A percentile compares a stretch with the other conserved stretches of the same genome.
Evolutionary conservation across 495 filamentous ascomycete species (phyloP).

Genomic region (Trypethelium eluteriae): DNA sequence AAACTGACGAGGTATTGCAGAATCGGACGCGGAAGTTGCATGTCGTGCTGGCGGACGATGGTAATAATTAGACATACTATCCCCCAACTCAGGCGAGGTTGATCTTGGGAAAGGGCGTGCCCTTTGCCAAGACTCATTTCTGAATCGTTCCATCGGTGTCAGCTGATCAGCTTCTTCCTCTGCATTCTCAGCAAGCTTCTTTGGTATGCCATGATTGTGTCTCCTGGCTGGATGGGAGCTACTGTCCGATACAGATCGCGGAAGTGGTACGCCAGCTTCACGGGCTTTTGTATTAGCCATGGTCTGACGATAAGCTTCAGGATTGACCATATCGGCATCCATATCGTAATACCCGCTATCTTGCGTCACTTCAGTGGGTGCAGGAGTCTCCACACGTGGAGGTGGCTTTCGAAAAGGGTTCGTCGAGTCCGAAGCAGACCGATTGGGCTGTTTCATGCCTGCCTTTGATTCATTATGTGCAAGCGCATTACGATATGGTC

Average conservation of each 20-base stretch:
- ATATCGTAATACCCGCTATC: conserved; percentile 36
- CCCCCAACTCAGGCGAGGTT: neutral
- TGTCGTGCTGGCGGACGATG: neutral
- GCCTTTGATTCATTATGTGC: conserved; percentile 12
- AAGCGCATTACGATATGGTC: conserved; percentile 7
- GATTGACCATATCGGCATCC: conserved; percentile 30
- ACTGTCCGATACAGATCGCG: conserved; percentile 9
- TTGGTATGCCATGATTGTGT: neutral
- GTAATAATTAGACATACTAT: neutral
- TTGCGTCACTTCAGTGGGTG: conserved; percentile 27
- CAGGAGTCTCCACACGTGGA: conserved; percentile 24
- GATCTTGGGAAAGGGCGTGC: neutral
- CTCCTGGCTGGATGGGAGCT: neutral
- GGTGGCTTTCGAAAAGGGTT: conserved; percentile 16
- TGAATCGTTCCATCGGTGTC: conserved; percentile 13
- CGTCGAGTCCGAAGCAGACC: conserved; percentile 9
- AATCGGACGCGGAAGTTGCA: neutral
- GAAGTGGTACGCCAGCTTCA: conserved; percentile 12
- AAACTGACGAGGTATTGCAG: conserved; percentile 5
- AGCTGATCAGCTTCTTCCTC: conserved; percentile 10
- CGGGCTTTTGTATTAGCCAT: conserved; percentile 21
- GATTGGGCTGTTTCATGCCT: neutral
- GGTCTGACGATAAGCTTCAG: conserved; percentile 31
- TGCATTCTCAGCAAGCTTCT: neutral
- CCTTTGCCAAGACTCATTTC: conserved; percentile 5